Percentiles rank a stretch among this genome's conserved stretches.
These are phyloP conservation scores for Petunia secreta DNA, from an alignment of 257 asterid genomes.

Conservation along the genomic window DNA sequence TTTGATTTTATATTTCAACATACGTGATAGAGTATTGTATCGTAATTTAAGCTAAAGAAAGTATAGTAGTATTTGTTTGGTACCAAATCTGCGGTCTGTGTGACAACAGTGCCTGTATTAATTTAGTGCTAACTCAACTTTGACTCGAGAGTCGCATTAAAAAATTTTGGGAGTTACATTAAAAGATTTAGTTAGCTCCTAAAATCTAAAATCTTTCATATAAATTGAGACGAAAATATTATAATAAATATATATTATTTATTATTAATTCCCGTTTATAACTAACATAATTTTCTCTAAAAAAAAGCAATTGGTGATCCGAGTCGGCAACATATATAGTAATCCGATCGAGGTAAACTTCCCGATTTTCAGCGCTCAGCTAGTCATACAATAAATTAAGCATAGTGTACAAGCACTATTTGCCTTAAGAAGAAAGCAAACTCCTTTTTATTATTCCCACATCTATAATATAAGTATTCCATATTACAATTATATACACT, in stretches of 20 bases:
- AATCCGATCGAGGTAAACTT: not conserved
- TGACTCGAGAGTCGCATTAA: no score
- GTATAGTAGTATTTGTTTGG: not conserved
- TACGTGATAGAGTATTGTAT: not conserved
- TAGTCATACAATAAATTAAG: not conserved
- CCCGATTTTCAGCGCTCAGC: not conserved
- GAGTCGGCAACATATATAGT: no score
- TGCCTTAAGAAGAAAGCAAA: slow-evolving; percentile 16
- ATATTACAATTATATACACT: not conserved
- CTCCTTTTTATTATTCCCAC: not conserved
- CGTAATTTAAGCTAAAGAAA: no score
- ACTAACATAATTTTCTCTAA: not conserved
- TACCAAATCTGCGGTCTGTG: not conserved
- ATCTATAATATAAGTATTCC: not conserved
- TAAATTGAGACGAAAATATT: no score
- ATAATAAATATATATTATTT: no score
- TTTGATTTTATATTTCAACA: not conserved
- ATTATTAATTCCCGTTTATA: no score
- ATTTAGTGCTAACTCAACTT: no score
- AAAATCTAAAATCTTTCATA: no score
- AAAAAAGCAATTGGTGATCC: not conserved
- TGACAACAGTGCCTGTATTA: no score
- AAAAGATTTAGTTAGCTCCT: no score
- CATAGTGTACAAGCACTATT: not conserved
- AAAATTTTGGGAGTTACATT: no score